Percentiles rank a stretch among this genome's conserved stretches.
phyloP scores from a whole-genome alignment of 768 basidiomycete genomes.

The Pisolithus orientalis region DNA sequence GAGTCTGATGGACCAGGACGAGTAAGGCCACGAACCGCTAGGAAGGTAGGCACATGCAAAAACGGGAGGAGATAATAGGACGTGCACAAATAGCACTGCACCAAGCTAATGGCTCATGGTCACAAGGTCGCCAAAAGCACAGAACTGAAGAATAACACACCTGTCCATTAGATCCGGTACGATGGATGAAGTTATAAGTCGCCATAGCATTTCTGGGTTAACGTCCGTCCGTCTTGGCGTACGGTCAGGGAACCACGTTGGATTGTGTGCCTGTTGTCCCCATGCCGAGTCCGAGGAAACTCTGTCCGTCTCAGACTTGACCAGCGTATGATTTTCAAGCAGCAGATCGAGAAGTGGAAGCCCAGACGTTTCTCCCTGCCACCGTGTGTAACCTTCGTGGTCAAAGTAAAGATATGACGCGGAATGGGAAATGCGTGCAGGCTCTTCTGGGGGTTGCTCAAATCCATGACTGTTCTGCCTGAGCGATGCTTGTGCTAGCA shows the following conservation, averaged over 20 bases:
- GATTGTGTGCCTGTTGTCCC: conserved; percentile 25
- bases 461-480: conserved; percentile 13
- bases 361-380: conserved; percentile 93
- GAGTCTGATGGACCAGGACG: conserved; percentile 10
- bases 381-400: conserved; percentile 80
- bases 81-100: conserved; percentile 83
- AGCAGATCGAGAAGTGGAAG: conserved; percentile 82
- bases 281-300: conserved; percentile 21
- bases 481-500: conserved; percentile 32
- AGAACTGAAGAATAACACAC: conserved; percentile 35
- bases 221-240: conserved; percentile 67
- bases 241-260: conserved; percentile 82
- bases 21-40: conserved; percentile 46
- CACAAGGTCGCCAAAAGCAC: conserved; percentile 7
- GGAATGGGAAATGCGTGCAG: conserved; percentile 57
- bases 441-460: conserved; percentile 52
- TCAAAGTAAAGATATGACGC: conserved; percentile 84
- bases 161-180: conserved; percentile 91
- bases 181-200: conserved; percentile 79
- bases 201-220: conserved; percentile 86
- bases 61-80: conserved; percentile 93
- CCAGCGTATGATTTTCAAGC: conserved; percentile 57
- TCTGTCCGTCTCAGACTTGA: conserved; percentile 30
- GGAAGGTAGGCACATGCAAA: conserved; percentile 85
- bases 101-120: conserved; percentile 42